A percentile compares a stretch with the other conserved stretches of the same genome.
Evolutionary conservation across 805 yeast genomes (phyloP).

Genomic region (Candida alai): DNA sequence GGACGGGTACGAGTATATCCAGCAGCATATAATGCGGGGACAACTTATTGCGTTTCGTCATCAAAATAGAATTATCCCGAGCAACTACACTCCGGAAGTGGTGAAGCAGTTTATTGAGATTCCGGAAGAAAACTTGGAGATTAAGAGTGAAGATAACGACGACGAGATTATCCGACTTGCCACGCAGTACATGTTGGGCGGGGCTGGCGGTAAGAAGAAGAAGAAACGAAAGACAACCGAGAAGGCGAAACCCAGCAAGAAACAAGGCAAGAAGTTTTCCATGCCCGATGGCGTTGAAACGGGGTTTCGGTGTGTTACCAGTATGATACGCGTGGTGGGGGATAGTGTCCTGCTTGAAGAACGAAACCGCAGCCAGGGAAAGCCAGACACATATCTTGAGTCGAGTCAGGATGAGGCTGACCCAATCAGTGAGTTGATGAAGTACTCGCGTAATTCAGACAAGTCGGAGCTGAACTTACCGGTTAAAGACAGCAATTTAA

Average conservation of each 20-base stretch:
- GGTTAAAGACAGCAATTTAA: no score
- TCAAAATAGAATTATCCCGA: slow-evolving; percentile 70
- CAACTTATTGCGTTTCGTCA: slow-evolving; percentile 39
- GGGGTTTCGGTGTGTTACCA: slow-evolving; percentile 56
- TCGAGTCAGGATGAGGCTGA: no score
- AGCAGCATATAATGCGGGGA: slow-evolving; percentile 57
- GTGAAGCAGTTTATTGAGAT: slow-evolving; percentile 55
- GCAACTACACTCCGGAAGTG: slow-evolving; percentile 49
- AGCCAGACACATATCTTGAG: slow-evolving; percentile 1
- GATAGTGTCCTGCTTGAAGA: not conserved
- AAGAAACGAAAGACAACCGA: slow-evolving; percentile 11
- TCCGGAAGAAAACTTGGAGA: slow-evolving; percentile 64
- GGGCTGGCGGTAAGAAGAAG: slow-evolving; percentile 12
- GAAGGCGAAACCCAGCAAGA: slow-evolving; percentile 12
- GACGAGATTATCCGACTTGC: slow-evolving; percentile 69
- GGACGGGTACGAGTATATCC: slow-evolving; percentile 78
- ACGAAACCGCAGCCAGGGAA: not conserved
- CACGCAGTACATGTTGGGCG: slow-evolving; percentile 54
- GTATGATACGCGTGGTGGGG: slow-evolving; percentile 19
- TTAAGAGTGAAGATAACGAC: slow-evolving; percentile 53
- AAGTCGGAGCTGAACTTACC: no score
- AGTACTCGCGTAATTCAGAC: no score
- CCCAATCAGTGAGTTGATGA: no score
- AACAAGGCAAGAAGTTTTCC: slow-evolving; percentile 46
- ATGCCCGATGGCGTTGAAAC: slow-evolving; percentile 72